Evolutionary conservation across 805 yeast genomes (phyloP).

Genomic region (Saccharomyces jurei): DNA sequence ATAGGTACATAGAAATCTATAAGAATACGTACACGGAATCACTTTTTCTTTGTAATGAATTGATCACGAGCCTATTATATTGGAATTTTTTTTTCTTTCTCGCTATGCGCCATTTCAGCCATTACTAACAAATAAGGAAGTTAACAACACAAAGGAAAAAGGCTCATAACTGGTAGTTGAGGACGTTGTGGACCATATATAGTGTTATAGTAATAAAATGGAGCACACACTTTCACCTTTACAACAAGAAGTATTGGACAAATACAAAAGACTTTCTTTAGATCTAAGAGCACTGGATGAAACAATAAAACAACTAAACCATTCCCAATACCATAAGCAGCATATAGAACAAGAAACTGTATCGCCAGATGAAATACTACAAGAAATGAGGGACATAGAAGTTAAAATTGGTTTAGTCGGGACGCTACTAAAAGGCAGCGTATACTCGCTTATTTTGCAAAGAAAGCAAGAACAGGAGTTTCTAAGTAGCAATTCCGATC

Average conservation of each 20-base stretch:
- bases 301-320: conserved; percentile 19
- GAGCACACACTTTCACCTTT: conserved; percentile 21
- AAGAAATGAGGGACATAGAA: conserved; percentile 52
- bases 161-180: background rate
- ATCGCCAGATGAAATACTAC: conserved; percentile 34
- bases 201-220: conserved; percentile 5
- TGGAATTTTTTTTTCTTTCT: background rate
- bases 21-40: background rate
- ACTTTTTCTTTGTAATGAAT: background rate
- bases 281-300: conserved; percentile 24
- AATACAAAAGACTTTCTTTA: conserved; percentile 23
- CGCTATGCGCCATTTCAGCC: background rate
- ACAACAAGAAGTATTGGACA: conserved; percentile 26
- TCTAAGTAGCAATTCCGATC: background rate
- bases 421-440: conserved; percentile 62
- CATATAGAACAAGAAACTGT: conserved; percentile 2
- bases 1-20: background rate
- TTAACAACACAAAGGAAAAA: background rate
- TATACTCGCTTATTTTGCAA: conserved; percentile 54
- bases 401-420: conserved; percentile 56
- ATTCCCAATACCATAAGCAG: conserved; percentile 4
- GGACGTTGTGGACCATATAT: background rate
- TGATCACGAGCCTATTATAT: background rate
- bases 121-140: background rate
- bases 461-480: conserved; percentile 29